Base-by-base conservation (phyloP, 257 asterid genomes). In the Solanum pinnatisectum region DNA sequence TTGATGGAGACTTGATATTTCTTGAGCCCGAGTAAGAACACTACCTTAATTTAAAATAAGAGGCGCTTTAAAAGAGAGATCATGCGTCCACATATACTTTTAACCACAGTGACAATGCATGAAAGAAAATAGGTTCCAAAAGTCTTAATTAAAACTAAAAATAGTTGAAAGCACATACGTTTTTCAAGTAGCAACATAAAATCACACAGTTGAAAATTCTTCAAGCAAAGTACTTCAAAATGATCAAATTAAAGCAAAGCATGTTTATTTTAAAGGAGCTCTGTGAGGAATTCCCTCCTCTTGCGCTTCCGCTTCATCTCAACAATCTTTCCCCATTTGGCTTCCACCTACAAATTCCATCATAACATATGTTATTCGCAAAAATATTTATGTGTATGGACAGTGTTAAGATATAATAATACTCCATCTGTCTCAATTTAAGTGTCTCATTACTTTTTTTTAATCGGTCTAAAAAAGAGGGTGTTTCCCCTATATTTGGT, bases 261-360 rank as follows among this genome's bases (percentile, higher is more conserved):
- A 72, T 32, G 25, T 33, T 52, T 87, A 52, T 52, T 52, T 52
- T 15, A 52, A 16, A 52, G 23, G 60, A 52, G 23, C 86, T 63
- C 86, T 87, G 1, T 1, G 81, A 71, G 89, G 89, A 16, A n/a
- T 7, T 30, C 86, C 88, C 22, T 89, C 81, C 86, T 89, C 46
- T 23, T 86, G 33, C 78, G 82, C 83, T 73, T 89, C 4, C n/a
- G 65, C 56, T 18, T 79, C 9, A 44, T 73, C 76, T 59, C 25
- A 72, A 42, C 37, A 68, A 12, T 6, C 36, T 73, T 86, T 42
- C 46, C 35, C 8, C 32, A 12, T 36, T 60, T 13, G 42, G 79
- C 90, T 73, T 87, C 87, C 13, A 87, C 87, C 90, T 87, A 25
- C 16, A 87, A 84, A 81, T 70, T 14, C 15, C 65, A 9, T 27